Evolutionary conservation across 768 basidiomycete genomes (phyloP), one percentile per base, ranked within the genome.

Genomic region (Pulveroboletus frians): DNA sequence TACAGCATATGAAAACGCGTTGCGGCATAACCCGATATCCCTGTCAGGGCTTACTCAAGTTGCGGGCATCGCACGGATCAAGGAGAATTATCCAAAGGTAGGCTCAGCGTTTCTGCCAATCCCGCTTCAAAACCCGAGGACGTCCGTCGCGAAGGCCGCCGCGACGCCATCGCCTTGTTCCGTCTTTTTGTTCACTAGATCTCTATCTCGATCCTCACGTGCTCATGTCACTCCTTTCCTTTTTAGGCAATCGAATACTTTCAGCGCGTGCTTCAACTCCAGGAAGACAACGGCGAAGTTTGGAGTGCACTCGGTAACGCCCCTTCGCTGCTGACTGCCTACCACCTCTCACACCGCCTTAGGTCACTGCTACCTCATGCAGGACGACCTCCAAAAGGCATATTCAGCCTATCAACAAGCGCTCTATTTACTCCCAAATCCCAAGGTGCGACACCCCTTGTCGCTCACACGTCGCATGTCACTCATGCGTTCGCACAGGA

Each of bases 371-470:
- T 93, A 95, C 69, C 83, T 99, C 51, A 98, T 96, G 95, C 94
- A 96, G 66, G 96, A 98, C 65, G 93, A 98, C 72, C 81, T 99
- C 39, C 93, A 95, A 73, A 96, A 95, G 74, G 96, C 96, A 0
- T 98, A 98, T 69, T 86, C 90, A 1, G 94, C 96, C 14, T 99
- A 99, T 69, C 94, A 99, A 70, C 95, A 98, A 67, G 96, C 96
- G 2, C 78, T 99, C 20, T 97, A 95, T 67, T 79, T 94, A 54
- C 81, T 99, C 32, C 92, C 92, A 3, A 94, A 95, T 60, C 95
- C 95, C 14, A 96, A 96, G 77, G 91, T 88, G 58, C 26, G 67
- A 61, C 50, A 20, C n/a, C 15, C 18, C 37, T 34, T 47, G 26
- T 46, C 20, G 5, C 26, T 45, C 0, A 13, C 20, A 39, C 43